Conservation (phyloP, 106 monocot genomes). For the Allium fistulosum region DNA sequence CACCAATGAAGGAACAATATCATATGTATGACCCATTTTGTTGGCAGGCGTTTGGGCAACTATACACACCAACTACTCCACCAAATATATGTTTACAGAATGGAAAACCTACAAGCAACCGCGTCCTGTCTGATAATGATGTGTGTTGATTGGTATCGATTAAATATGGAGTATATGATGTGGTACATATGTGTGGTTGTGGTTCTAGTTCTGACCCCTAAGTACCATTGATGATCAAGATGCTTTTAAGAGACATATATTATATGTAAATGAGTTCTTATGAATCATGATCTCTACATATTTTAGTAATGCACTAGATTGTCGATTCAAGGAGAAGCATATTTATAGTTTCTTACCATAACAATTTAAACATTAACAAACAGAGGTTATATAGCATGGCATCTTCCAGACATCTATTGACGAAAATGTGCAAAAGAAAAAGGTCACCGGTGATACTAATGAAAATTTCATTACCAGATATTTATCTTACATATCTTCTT, state of each 20-base stretch:
- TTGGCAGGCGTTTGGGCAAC: constrained; percentile 71
- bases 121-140: constrained; percentile 49
- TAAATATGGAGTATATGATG: not conserved
- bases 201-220: constrained; percentile 1
- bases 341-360: no score
- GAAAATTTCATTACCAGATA: no score
- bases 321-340: no score
- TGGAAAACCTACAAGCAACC: constrained; percentile 71
- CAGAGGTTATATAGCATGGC: no score
- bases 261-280: not conserved
- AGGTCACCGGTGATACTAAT: no score
- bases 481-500: no score
- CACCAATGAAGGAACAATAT: constrained; percentile 48
- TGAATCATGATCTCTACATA: not conserved
- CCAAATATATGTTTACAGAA: constrained; percentile 62
- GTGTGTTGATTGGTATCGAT: constrained; percentile 31
- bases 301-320: no score
- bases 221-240: not conserved
- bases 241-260: not conserved
- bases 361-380: no score
- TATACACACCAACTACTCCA: constrained; percentile 50
- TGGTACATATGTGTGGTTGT: constrained; percentile 6
- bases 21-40: constrained; percentile 77
- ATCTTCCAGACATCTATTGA: no score
- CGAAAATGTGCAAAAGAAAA: no score